Conservation (phyloP, 495 filamentous ascomycete genomes). For the Sordaria brevicollis region DNA sequence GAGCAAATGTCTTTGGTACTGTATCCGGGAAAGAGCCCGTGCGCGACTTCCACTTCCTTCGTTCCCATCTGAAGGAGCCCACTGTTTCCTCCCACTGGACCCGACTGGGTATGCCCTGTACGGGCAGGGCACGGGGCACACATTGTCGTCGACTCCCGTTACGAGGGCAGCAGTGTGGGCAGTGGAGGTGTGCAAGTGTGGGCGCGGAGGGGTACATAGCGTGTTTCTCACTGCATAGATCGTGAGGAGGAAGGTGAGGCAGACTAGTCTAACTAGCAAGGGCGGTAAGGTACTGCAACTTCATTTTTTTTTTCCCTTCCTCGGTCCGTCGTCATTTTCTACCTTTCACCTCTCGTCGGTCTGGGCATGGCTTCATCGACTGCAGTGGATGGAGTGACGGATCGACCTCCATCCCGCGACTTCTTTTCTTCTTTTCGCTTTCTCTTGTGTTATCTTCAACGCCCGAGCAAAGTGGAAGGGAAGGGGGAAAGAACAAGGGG, state of each 20-base stretch:
- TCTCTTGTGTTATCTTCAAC: not conserved
- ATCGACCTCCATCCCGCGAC: not conserved
- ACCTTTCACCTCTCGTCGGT: no score
- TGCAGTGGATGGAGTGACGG: no score
- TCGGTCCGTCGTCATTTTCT: no score
- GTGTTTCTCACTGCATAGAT: not conserved
- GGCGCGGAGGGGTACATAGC: not conserved
- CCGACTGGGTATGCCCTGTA: not conserved
- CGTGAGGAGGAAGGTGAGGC: not conserved
- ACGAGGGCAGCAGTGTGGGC: no score
- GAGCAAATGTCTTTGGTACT: not conserved
- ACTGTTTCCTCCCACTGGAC: not conserved
- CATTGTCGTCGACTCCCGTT: not conserved
- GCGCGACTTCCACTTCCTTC: no score
- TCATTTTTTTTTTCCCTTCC: no score
- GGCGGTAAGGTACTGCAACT: not conserved
- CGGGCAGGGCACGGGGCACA: not conserved
- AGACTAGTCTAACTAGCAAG: not conserved
- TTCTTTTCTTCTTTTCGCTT: not conserved
- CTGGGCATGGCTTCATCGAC: not conserved
- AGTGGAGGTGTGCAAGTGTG: not conserved
- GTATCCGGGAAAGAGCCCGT: not conserved
- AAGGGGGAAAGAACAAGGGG: not conserved
- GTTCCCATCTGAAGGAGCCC: not conserved
- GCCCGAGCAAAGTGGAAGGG: no score